phyloP scores from a whole-genome alignment of 164 flowering plant species.

The Macadamia tetraphylla region DNA sequence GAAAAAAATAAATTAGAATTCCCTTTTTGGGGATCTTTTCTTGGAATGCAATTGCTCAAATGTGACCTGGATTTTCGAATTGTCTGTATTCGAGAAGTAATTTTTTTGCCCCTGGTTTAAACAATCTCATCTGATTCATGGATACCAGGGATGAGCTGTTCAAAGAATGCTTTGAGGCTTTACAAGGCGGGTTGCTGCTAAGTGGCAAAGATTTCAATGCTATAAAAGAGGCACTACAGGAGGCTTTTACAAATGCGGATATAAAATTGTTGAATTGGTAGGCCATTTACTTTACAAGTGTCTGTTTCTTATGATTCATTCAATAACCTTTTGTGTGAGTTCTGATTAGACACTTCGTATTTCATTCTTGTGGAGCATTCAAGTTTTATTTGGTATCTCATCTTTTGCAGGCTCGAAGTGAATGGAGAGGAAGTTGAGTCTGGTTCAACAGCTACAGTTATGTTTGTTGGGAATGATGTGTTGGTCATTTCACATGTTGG shows the following conservation, averaged over 20 bases:
- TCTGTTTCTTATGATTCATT: background rate
- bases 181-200: slow-evolving; percentile 66
- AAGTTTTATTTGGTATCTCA: slow-evolving; percentile 24
- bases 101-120: too few species aligned
- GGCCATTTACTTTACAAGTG: slow-evolving; percentile 2
- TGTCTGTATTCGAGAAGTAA: background rate
- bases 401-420: slow-evolving; percentile 68
- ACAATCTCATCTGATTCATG: slow-evolving; percentile 4
- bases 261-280: slow-evolving; percentile 62
- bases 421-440: slow-evolving; percentile 64
- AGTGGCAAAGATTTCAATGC: slow-evolving; percentile 42
- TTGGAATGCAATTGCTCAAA: too few species aligned
- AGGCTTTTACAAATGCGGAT: slow-evolving; percentile 71
- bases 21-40: too few species aligned
- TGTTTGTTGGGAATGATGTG: slow-evolving; percentile 53
- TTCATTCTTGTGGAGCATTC: slow-evolving; percentile 13
- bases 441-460: slow-evolving; percentile 84
- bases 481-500: slow-evolving; percentile 81
- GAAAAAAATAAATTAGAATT: too few species aligned
- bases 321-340: background rate
- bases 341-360: slow-evolving; percentile 11
- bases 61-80: too few species aligned
- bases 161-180: slow-evolving; percentile 63
- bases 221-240: slow-evolving; percentile 47
- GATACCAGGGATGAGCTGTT: slow-evolving; percentile 71